These are phyloP conservation scores for Wakefieldia striispora DNA, from an alignment of 768 basidiomycete species.

Conservation along the genomic window DNA sequence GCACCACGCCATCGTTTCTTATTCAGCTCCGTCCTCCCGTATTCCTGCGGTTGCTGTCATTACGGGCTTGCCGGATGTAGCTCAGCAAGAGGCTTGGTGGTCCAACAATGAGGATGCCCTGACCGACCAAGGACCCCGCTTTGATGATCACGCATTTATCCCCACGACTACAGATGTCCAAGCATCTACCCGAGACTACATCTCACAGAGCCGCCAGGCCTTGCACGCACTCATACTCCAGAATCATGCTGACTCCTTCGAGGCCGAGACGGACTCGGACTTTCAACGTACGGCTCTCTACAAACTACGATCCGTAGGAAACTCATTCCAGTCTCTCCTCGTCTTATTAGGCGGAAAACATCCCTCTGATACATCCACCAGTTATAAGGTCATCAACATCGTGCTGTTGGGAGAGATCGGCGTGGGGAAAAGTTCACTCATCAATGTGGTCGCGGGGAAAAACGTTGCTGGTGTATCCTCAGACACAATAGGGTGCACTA, in stretches of 20 bases:
- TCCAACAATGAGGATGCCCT: slow-evolving; percentile 2
- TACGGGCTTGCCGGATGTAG: slow-evolving; percentile 6
- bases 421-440: slow-evolving; percentile 41
- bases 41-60: slow-evolving; percentile 20
- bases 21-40: not conserved
- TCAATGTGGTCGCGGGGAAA: slow-evolving; percentile 36
- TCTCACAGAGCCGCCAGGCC: slow-evolving; percentile 8
- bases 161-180: not conserved
- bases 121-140: slow-evolving; percentile 9
- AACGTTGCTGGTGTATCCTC: slow-evolving; percentile 31
- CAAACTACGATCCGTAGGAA: slow-evolving; percentile 7
- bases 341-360: slow-evolving; percentile 2
- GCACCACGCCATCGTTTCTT: slow-evolving; percentile 7
- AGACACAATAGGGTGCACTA: slow-evolving; percentile 35
- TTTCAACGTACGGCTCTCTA: slow-evolving; percentile 2
- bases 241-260: not conserved
- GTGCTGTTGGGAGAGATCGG: slow-evolving; percentile 36
- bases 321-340: slow-evolving; percentile 15
- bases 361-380: not conserved
- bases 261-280: slow-evolving; percentile 1
- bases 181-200: slow-evolving; percentile 2
- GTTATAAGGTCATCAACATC: slow-evolving; percentile 23
- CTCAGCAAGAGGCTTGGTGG: slow-evolving; percentile 22
- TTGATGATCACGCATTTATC: slow-evolving; percentile 19
- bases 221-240: slow-evolving; percentile 16